Conservation (phyloP, 108 stramenopile genomes). For the Chaetoceros tenuissimus region DNA sequence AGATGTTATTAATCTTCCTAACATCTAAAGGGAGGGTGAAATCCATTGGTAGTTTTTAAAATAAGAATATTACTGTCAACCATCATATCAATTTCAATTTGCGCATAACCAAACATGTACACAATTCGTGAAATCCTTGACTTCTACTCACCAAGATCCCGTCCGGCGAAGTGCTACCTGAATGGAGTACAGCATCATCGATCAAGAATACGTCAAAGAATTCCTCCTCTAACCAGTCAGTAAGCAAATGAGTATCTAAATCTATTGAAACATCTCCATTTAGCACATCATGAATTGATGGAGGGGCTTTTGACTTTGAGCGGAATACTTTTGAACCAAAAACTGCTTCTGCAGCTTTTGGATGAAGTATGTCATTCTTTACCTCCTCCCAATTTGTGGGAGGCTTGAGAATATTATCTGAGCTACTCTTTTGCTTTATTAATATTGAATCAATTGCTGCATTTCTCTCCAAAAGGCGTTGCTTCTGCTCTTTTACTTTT, state of each 20-base stretch:
- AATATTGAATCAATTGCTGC: not conserved
- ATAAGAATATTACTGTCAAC: too few relatives aligned
- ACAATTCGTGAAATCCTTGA: too few relatives aligned
- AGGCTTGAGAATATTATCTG: slow-evolving; percentile 8
- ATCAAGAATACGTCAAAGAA: slow-evolving; percentile 68
- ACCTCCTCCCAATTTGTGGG: slow-evolving; percentile 32
- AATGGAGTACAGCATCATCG: too few relatives aligned
- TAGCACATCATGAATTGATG: slow-evolving; percentile 35
- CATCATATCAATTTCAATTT: too few relatives aligned
- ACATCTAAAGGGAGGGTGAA: too few relatives aligned
- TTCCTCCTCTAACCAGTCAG: slow-evolving; percentile 59
- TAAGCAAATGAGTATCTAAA: slow-evolving; percentile 41
- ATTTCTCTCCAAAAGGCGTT: not conserved
- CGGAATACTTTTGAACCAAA: slow-evolving; percentile 2
- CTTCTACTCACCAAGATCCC: too few relatives aligned
- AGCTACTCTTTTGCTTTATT: slow-evolving; percentile 13
- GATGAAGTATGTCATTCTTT: slow-evolving; percentile 18
- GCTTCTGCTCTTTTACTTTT: slow-evolving; percentile 37
- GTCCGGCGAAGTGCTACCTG: too few relatives aligned
- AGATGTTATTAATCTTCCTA: too few relatives aligned
- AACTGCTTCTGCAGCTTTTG: slow-evolving; percentile 3
- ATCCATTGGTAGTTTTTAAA: too few relatives aligned
- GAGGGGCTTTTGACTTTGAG: not conserved
- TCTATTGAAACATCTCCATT: slow-evolving; percentile 35
- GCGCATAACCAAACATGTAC: too few relatives aligned